These are phyloP conservation scores for Salix koriyanagi DNA, from an alignment of 345 rosid species.

Conservation along the genomic window DNA sequence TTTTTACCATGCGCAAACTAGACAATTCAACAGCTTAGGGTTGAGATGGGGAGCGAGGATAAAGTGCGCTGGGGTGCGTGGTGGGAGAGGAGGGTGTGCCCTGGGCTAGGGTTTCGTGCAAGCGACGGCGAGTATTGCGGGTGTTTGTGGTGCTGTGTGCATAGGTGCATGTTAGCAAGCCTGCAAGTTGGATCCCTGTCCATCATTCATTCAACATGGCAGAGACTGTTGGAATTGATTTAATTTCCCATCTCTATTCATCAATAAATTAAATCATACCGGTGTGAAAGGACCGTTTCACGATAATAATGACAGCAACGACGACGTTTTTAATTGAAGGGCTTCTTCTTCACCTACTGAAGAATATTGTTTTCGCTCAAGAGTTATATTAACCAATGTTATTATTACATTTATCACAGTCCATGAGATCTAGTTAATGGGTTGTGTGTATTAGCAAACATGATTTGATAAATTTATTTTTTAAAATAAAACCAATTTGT, in stretches of 20 bases:
- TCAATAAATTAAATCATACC: background rate
- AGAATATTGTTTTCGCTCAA: too few relatives aligned
- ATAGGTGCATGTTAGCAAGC: background rate
- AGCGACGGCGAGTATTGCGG: conserved; percentile 15
- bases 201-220: background rate
- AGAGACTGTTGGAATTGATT: background rate
- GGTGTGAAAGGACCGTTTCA: background rate
- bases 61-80: conserved; percentile 16
- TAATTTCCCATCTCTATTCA: background rate
- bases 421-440: too few relatives aligned
- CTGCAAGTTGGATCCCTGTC: background rate
- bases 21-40: background rate
- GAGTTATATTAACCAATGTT: too few relatives aligned
- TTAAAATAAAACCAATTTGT: too few relatives aligned
- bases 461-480: too few relatives aligned
- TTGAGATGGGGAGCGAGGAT: background rate
- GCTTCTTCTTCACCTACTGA: too few relatives aligned
- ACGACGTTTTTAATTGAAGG: too few relatives aligned
- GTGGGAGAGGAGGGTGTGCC: background rate
- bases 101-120: background rate
- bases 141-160: background rate
- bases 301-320: too few relatives aligned
- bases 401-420: too few relatives aligned
- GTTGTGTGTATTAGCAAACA: too few relatives aligned
- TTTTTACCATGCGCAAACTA: background rate